Evolutionary conservation across 129 eudicot genomes (phyloP).

Genomic region (Chrysanthemum makinoi): DNA sequence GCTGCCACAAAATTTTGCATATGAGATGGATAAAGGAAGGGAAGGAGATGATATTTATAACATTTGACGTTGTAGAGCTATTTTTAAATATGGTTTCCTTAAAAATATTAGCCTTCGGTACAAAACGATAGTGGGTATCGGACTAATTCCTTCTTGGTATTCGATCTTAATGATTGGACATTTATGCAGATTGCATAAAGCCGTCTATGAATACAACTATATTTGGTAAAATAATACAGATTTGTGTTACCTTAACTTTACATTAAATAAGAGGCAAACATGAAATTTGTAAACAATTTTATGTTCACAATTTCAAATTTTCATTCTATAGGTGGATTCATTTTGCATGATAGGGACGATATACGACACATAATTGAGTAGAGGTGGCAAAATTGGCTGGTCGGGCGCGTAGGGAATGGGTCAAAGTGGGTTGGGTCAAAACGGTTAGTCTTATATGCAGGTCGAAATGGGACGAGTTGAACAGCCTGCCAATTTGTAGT

Average conservation of each 20-base stretch:
- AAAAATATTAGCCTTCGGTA: no score
- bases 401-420: background rate
- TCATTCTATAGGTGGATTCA: background rate
- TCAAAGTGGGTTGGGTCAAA: background rate
- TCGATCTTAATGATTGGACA: no score
- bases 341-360: background rate
- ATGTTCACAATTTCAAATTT: background rate
- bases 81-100: no score
- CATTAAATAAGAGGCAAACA: conserved; percentile 1
- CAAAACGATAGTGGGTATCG: no score
- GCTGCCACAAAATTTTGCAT: conserved; percentile 35
- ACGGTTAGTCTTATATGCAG: no score
- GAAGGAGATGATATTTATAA: background rate
- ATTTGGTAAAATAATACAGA: background rate
- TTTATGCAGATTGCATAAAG: no score
- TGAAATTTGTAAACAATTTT: background rate
- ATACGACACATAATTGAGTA: background rate
- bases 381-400: no score
- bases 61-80: background rate
- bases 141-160: no score
- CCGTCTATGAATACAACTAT: background rate
- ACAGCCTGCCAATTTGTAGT: no score
- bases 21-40: conserved; percentile 3
- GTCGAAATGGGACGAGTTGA: no score
- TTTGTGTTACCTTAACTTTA: background rate